Percentiles rank a stretch among this genome's conserved stretches.
phyloP scores from a whole-genome alignment of 2,329 filamentous ascomycete species.

The Aurifilum marmelostoma region DNA sequence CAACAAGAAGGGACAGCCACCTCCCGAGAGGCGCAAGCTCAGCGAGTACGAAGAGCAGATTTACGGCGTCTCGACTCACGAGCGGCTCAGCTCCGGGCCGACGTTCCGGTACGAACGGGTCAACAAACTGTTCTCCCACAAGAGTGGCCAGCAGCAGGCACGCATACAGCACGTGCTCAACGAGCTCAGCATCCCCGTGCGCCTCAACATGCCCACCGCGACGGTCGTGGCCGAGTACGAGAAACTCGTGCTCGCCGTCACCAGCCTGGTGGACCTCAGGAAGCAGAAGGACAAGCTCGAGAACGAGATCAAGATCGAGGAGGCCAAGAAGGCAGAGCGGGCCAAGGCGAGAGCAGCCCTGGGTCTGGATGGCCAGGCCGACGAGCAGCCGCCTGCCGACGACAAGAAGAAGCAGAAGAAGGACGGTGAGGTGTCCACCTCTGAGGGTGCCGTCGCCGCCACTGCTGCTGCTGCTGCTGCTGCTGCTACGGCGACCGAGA shows the following conservation, averaged over 20 bases:
- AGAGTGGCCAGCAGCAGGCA: slow-evolving; percentile 73
- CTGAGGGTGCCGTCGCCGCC: slow-evolving; percentile 9
- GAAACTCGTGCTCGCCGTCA: slow-evolving; percentile 68
- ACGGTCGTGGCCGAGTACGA: slow-evolving; percentile 74
- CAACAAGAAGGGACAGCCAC: slow-evolving; percentile 56
- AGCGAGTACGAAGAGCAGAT: slow-evolving; percentile 73
- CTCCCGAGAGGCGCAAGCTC: slow-evolving; percentile 68
- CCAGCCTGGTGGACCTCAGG: slow-evolving; percentile 69
- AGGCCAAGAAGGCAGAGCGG: slow-evolving; percentile 58
- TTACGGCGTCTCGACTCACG: slow-evolving; percentile 84
- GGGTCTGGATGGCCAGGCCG: slow-evolving; percentile 30
- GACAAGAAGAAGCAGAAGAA: slow-evolving; percentile 22
- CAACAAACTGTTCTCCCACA: slow-evolving; percentile 76
- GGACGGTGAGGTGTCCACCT: slow-evolving; percentile 25
- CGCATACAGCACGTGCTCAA: slow-evolving; percentile 74
- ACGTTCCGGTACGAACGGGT: slow-evolving; percentile 87
- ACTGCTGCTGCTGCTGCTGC: slow-evolving; percentile 2
- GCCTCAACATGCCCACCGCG: slow-evolving; percentile 75
- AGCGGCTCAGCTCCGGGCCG: slow-evolving; percentile 82
- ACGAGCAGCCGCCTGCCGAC: slow-evolving; percentile 18
- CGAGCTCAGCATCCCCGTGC: slow-evolving; percentile 71
- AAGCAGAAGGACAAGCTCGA: slow-evolving; percentile 79
- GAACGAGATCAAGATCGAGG: slow-evolving; percentile 66
- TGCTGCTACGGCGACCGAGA: slow-evolving; percentile 4
- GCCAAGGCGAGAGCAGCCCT: slow-evolving; percentile 42